A percentile compares a stretch with the other conserved stretches of the same genome.
phyloP scores from a whole-genome alignment of 2,329 filamentous ascomycete species.

The Penicillium nordicum region DNA sequence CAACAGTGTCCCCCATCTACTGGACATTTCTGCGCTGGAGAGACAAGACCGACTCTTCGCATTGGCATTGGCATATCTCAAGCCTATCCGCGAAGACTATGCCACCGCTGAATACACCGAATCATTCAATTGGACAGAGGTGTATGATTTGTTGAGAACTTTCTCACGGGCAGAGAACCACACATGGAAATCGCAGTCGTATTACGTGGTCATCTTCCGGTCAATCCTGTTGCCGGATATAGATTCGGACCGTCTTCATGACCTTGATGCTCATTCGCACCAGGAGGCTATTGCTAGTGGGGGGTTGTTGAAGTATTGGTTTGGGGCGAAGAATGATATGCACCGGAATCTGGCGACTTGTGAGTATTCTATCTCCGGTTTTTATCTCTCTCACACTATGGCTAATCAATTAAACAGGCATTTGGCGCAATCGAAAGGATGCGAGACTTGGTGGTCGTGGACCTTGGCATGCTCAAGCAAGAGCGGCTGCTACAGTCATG shows the following conservation, averaged over 20 bases:
- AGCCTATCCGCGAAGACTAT: constrained; percentile 65
- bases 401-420: constrained; percentile 48
- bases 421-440: constrained; percentile 60
- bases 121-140: constrained; percentile 75
- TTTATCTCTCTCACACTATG: fast-evolving
- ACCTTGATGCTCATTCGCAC: constrained; percentile 75
- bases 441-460: constrained; percentile 58
- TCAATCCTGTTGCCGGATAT: constrained; percentile 67
- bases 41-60: constrained; percentile 66
- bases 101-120: constrained; percentile 69
- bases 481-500: constrained; percentile 47
- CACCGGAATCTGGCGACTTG: constrained; percentile 80
- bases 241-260: constrained; percentile 64
- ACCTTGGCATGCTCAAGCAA: constrained; percentile 55
- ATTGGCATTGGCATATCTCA: constrained; percentile 64
- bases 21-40: constrained; percentile 67
- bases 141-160: constrained; percentile 54
- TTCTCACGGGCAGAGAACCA: constrained; percentile 50
- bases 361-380: constrained; percentile 35
- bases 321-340: constrained; percentile 67
- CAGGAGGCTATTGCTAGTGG: constrained; percentile 74
- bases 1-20: constrained; percentile 64
- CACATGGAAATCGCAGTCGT: constrained; percentile 60
- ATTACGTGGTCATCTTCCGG: constrained; percentile 83
- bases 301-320: constrained; percentile 92